Percentiles rank a stretch among this genome's conserved stretches.
Conservation (phyloP, 805 yeast species). For the Candida taoyuanica region DNA sequence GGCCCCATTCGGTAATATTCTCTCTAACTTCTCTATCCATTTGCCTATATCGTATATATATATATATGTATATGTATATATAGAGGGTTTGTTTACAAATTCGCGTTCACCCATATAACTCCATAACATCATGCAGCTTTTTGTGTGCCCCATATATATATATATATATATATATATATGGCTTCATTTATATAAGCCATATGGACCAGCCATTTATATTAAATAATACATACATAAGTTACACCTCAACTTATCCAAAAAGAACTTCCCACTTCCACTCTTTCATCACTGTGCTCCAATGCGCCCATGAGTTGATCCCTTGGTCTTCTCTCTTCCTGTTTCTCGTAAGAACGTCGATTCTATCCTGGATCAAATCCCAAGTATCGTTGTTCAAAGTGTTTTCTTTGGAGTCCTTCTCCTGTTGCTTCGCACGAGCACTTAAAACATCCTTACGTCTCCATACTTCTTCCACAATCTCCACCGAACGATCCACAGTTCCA, state of each 20-base stretch:
- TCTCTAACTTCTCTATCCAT: not conserved
- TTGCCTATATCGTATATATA: too few relatives aligned
- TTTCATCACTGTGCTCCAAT: constrained; percentile 67
- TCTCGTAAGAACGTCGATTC: constrained; percentile 22
- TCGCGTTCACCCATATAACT: too few relatives aligned
- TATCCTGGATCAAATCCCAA: constrained; percentile 23
- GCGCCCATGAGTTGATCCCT: constrained; percentile 47
- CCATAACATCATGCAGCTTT: too few relatives aligned
- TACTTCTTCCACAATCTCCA: constrained; percentile 66
- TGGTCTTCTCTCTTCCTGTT: constrained; percentile 30
- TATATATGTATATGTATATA: too few relatives aligned
- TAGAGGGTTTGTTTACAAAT: too few relatives aligned
- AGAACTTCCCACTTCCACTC: constrained; percentile 77
- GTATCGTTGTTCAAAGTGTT: constrained; percentile 2
- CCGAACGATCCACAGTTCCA: constrained; percentile 61
- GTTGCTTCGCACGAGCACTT: constrained; percentile 1
- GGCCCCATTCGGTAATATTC: constrained; percentile 25
- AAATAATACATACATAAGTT: not conserved
- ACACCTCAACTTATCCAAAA: constrained; percentile 31
- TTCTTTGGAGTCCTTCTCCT: not conserved
- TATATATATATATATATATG: too few relatives aligned
- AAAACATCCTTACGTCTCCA: constrained; percentile 55
- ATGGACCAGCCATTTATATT: not conserved
- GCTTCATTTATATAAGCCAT: too few relatives aligned
- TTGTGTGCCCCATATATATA: too few relatives aligned